phyloP scores from a whole-genome alignment of 148 eudicot species.

The Silene uniflora region DNA sequence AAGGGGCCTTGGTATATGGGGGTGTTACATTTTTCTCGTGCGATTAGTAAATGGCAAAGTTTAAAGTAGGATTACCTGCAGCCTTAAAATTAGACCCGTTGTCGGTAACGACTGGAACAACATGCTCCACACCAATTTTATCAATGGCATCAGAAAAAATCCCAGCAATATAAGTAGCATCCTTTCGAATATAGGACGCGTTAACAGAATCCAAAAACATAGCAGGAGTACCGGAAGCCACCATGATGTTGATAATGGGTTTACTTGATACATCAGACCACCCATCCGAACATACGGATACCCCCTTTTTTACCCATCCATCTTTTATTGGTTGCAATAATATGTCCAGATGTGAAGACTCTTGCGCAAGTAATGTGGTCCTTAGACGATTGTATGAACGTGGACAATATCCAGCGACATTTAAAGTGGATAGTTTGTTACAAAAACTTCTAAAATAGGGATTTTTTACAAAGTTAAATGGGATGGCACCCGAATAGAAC shows the following conservation, averaged over 20 bases:
- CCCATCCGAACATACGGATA: conserved; percentile 1
- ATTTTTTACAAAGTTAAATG: not conserved
- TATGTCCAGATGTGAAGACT: not conserved
- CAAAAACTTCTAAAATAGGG: not conserved
- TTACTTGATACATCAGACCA: conserved; percentile 14
- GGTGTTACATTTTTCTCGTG: too few species aligned
- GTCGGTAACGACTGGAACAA: conserved; percentile 8
- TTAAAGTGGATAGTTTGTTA: not conserved
- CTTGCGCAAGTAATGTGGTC: not conserved
- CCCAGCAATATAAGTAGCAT: not conserved
- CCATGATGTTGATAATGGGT: conserved; percentile 15
- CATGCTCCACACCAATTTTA: not conserved
- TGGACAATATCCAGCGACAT: not conserved
- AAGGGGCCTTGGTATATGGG: too few species aligned
- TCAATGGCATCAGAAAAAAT: not conserved
- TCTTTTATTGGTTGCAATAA: too few species aligned
- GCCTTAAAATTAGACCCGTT: conserved; percentile 5
- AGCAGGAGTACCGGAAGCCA: not conserved
- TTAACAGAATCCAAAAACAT: not conserved
- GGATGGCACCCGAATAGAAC: too few species aligned
- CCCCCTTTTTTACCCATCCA: not conserved
- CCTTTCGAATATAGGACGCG: not conserved
- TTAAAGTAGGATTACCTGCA: not conserved
- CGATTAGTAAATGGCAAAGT: too few species aligned
- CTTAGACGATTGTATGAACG: not conserved